A percentile compares a stretch with the other conserved stretches of the same genome.
phyloP scores from a whole-genome alignment of 768 basidiomycete species.

The Leccinum ochraceum region DNA sequence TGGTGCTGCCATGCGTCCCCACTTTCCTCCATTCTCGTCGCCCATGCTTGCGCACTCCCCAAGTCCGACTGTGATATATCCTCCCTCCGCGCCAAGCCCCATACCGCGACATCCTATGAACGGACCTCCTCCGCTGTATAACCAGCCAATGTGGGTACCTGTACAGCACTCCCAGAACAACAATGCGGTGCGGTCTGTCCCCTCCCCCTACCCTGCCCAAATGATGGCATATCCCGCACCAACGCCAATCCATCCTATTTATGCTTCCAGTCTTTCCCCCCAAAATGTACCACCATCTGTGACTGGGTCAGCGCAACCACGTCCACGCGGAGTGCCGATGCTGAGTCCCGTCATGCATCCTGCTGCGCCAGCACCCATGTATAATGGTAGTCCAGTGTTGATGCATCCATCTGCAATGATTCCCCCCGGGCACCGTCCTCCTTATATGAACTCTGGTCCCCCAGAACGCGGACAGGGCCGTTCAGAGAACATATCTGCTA shows the following conservation, averaged over 20 bases:
- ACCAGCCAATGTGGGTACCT: conserved; percentile 67
- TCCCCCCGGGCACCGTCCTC: conserved; percentile 31
- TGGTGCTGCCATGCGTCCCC: conserved; percentile 50
- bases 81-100: conserved; percentile 61
- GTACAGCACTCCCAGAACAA: conserved; percentile 46
- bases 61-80: conserved; percentile 65
- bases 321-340: conserved; percentile 56
- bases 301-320: conserved; percentile 34
- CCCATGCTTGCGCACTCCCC: conserved; percentile 76
- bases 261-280: conserved; percentile 41
- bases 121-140: conserved; percentile 60
- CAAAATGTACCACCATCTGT: conserved; percentile 37
- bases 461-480: conserved; percentile 52
- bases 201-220: conserved; percentile 64
- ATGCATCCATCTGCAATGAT: conserved; percentile 54
- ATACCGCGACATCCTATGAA: conserved; percentile 66
- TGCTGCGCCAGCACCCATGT: conserved; percentile 56
- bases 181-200: conserved; percentile 53
- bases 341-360: conserved; percentile 75
- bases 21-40: conserved; percentile 62
- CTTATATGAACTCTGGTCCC: conserved; percentile 48
- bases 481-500: conserved; percentile 43
- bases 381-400: conserved; percentile 66
- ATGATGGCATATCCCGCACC: conserved; percentile 67
- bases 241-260: conserved; percentile 47